Evolutionary conservation across 2,329 filamentous ascomycete genomes (phyloP).

Genomic region (Penicillium sp.): DNA sequence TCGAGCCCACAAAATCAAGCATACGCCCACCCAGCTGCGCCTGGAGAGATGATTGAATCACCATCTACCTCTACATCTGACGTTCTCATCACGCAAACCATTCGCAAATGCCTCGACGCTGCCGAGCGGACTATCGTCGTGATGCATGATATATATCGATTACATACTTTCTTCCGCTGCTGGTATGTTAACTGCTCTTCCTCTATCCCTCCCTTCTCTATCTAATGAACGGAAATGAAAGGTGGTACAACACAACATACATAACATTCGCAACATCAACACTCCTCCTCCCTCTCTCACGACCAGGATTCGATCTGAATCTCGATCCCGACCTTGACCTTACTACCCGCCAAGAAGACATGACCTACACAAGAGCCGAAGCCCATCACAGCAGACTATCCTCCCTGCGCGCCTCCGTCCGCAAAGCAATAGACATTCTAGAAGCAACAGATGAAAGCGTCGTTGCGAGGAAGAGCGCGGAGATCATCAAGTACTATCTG

Average conservation of each 20-base stretch:
- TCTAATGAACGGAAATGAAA: constrained; percentile 19
- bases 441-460: constrained; percentile 50
- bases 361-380: not conserved
- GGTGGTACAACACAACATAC: constrained; percentile 52
- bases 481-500: constrained; percentile 41
- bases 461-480: constrained; percentile 46
- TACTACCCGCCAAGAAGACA: constrained; percentile 26
- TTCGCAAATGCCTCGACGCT: constrained; percentile 45
- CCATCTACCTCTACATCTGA: not conserved
- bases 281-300: constrained; percentile 41
- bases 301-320: not conserved
- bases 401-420: constrained; percentile 35
- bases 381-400: constrained; percentile 25
- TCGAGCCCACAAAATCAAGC: not conserved
- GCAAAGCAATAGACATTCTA: constrained; percentile 46
- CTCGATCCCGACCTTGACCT: not conserved
- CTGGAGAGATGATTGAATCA: not conserved
- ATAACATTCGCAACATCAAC: constrained; percentile 47
- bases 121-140: constrained; percentile 47
- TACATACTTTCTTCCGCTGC: constrained; percentile 48
- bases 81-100: constrained; percentile 27
- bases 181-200: constrained; percentile 34
- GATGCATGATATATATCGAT: constrained; percentile 45
- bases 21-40: not conserved
- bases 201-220: not conserved